Evolutionary conservation across 164 flowering plant genomes (phyloP).

Genomic region (Nelumbo lutea): DNA sequence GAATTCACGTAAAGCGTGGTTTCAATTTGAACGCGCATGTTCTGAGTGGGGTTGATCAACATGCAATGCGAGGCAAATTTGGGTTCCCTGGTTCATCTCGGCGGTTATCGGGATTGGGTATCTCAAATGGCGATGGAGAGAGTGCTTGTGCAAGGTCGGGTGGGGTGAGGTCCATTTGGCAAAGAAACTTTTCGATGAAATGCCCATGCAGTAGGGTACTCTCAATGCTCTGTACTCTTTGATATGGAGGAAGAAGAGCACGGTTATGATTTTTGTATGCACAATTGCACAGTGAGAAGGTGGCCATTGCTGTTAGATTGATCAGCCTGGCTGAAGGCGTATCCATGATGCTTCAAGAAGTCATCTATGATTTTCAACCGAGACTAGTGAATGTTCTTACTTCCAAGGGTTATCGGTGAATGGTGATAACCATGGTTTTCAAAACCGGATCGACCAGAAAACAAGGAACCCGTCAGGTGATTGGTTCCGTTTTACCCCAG

Average conservation of each 20-base stretch:
- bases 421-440: neutral
- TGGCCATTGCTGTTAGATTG: slow-evolving; percentile 53
- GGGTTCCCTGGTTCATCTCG: slow-evolving; percentile 27
- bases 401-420: no score
- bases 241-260: slow-evolving; percentile 50
- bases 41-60: slow-evolving; percentile 40
- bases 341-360: slow-evolving; percentile 37
- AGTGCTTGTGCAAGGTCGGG: slow-evolving; percentile 37
- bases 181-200: slow-evolving; percentile 42
- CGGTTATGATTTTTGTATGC: slow-evolving; percentile 33
- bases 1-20: slow-evolving; percentile 40
- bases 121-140: slow-evolving; percentile 44
- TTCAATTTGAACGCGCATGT: slow-evolving; percentile 44
- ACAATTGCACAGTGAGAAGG: slow-evolving; percentile 35
- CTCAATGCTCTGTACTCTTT: slow-evolving; percentile 28
- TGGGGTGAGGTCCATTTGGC: slow-evolving; percentile 27
- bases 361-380: no score
- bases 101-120: slow-evolving; percentile 42
- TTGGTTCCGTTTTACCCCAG: no score
- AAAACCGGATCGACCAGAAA: neutral
- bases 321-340: slow-evolving; percentile 28
- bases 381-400: no score
- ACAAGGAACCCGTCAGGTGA: neutral
- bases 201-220: slow-evolving; percentile 25
- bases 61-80: slow-evolving; percentile 37